phyloP scores from a whole-genome alignment of 495 filamentous ascomycete species.

The Penicillium ucsense region DNA sequence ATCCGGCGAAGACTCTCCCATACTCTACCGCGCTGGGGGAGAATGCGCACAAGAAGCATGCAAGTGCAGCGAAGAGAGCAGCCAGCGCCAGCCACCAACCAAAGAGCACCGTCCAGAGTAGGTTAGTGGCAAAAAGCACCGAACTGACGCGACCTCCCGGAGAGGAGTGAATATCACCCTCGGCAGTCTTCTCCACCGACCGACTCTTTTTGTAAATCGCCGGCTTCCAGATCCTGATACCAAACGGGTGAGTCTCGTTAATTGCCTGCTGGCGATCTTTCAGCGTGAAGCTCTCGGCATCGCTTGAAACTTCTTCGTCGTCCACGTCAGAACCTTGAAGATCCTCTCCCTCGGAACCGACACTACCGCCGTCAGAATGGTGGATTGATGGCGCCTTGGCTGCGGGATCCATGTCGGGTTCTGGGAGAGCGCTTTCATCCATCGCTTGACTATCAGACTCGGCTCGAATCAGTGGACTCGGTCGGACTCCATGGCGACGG shows the following conservation, averaged over 20 bases:
- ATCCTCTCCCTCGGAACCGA: conserved; percentile 12
- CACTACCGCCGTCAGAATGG: conserved; percentile 15
- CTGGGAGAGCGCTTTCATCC: conserved; percentile 29
- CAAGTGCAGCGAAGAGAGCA: conserved; percentile 57
- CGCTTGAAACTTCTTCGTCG: conserved; percentile 53
- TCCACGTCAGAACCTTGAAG: conserved; percentile 11
- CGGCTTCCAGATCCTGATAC: conserved; percentile 98
- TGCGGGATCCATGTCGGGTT: conserved; percentile 15
- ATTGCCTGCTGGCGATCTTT: conserved; percentile 97
- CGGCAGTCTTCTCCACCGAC: conserved; percentile 90
- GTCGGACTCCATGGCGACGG: conserved; percentile 52
- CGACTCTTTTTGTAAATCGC: conserved; percentile 95
- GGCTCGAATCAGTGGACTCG: conserved; percentile 47
- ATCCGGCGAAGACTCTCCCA: conserved; percentile 71
- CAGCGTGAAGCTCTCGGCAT: conserved; percentile 66
- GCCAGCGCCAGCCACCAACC: conserved; percentile 94
- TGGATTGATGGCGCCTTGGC: conserved; percentile 17
- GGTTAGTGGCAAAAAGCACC: conserved; percentile 76
- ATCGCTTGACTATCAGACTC: conserved; percentile 45
- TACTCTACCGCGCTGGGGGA: conserved; percentile 76
- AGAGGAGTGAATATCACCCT: conserved; percentile 94
- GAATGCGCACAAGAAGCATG: conserved; percentile 73
- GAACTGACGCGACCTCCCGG: conserved; percentile 80
- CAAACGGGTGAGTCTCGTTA: conserved; percentile 97
- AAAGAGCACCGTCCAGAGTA: conserved; percentile 84